Percentiles rank a stretch among this genome's conserved stretches.
Evolutionary conservation across 805 yeast genomes (phyloP).

Genomic region (Metschnikowia reukaufii): DNA sequence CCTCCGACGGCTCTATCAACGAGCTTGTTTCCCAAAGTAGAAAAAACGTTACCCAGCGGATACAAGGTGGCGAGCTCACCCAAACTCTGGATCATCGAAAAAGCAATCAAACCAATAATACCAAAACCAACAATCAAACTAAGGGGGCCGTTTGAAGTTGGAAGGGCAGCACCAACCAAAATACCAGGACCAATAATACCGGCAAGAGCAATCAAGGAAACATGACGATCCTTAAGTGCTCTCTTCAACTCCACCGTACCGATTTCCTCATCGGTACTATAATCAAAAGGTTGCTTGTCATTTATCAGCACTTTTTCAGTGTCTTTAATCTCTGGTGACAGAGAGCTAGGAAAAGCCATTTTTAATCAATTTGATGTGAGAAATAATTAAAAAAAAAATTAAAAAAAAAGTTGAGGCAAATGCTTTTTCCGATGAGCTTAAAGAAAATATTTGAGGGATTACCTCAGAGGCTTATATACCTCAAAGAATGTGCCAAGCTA

Average conservation of each 20-base stretch:
- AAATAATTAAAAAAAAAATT: no score
- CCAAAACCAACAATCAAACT: constrained; percentile 53
- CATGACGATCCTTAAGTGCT: constrained; percentile 50
- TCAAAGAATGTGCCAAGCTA: background rate
- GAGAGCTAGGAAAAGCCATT: constrained; percentile 6
- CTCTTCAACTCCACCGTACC: constrained; percentile 36
- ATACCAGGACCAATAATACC: constrained; percentile 65
- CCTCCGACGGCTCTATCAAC: constrained; percentile 60
- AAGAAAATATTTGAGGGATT: background rate
- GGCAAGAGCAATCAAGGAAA: constrained; percentile 52
- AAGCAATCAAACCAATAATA: constrained; percentile 52
- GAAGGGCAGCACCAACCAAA: constrained; percentile 53
- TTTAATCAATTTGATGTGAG: no score
- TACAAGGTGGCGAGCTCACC: constrained; percentile 57
- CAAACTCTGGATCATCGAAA: constrained; percentile 53
- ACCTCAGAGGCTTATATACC: background rate
- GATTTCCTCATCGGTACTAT: constrained; percentile 11
- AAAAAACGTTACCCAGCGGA: constrained; percentile 53
- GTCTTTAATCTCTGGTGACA: background rate
- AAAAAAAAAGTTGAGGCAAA: background rate
- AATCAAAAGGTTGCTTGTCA: constrained; percentile 10
- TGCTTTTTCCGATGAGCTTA: background rate
- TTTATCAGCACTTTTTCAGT: constrained; percentile 5
- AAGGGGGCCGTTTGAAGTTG: constrained; percentile 51
- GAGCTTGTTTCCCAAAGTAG: constrained; percentile 50